Conservation (phyloP, 352 stramenopile species). For the Pythium oligandrum region DNA sequence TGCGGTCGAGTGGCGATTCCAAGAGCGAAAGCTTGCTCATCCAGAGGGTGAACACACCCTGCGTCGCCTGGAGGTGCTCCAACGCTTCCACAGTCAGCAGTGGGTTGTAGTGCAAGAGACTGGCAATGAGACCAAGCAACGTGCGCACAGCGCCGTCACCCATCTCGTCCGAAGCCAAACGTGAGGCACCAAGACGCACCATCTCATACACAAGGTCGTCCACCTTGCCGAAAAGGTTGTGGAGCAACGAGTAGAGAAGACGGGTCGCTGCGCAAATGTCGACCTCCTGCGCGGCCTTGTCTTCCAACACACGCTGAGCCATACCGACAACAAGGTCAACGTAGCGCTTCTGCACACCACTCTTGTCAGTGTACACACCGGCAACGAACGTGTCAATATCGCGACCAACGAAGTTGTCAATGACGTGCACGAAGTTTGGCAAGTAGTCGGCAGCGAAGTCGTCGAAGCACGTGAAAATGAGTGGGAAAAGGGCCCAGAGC, state of each 20-base stretch:
- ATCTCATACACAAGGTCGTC: slow-evolving; percentile 75
- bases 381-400: slow-evolving; percentile 70
- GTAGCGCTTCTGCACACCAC: slow-evolving; percentile 49
- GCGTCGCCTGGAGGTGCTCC: slow-evolving; percentile 82
- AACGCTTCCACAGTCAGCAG: slow-evolving; percentile 84
- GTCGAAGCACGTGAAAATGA: slow-evolving; percentile 95
- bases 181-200: slow-evolving; percentile 61
- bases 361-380: slow-evolving; percentile 37
- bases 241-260: slow-evolving; percentile 73
- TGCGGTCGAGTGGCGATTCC: slow-evolving; percentile 85
- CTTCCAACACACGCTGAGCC: slow-evolving; percentile 70
- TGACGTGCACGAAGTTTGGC: slow-evolving; percentile 92
- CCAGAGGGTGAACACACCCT: slow-evolving; percentile 91
- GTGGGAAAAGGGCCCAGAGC: slow-evolving; percentile 95
- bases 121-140: slow-evolving; percentile 90
- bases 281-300: slow-evolving; percentile 52
- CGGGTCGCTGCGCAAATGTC: slow-evolving; percentile 71
- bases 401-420: slow-evolving; percentile 95
- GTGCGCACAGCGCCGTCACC: slow-evolving; percentile 66
- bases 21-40: slow-evolving; percentile 82
- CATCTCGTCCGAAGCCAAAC: slow-evolving; percentile 42
- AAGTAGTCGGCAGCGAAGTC: slow-evolving; percentile 96
- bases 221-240: slow-evolving; percentile 82
- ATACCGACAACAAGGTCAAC: slow-evolving; percentile 80
- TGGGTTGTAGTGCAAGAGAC: slow-evolving; percentile 93